phyloP scores from a whole-genome alignment of 768 basidiomycete species.

The Podaxis sp. region DNA sequence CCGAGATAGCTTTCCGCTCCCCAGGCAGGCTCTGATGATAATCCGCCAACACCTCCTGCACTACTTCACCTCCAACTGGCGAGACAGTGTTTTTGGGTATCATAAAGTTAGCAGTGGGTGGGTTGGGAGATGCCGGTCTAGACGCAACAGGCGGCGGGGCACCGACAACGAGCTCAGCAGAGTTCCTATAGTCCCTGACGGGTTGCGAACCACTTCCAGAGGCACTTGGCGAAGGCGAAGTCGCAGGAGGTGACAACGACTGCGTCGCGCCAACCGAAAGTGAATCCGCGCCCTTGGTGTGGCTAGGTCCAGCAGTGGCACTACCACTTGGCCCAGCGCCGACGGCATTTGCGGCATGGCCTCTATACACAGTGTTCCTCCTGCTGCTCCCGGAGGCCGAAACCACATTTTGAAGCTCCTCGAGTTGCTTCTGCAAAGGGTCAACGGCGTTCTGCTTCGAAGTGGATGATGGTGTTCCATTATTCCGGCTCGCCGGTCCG shows the following conservation, averaged over 20 bases:
- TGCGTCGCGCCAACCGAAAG: slow-evolving; percentile 20
- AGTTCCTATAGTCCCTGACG: slow-evolving; percentile 66
- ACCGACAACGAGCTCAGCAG: slow-evolving; percentile 78
- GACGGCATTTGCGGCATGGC: background rate
- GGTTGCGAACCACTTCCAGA: background rate
- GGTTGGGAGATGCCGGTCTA: slow-evolving; percentile 70
- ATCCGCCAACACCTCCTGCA: slow-evolving; percentile 67
- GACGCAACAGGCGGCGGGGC: slow-evolving; percentile 55
- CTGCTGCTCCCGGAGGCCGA: slow-evolving; percentile 43
- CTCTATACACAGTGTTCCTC: slow-evolving; percentile 36
- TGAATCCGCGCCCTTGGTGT: slow-evolving; percentile 11
- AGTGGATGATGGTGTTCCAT: slow-evolving; percentile 3
- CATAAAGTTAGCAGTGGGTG: slow-evolving; percentile 74
- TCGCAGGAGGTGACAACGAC: slow-evolving; percentile 32
- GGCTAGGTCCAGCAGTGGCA: slow-evolving; percentile 16
- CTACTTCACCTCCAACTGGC: slow-evolving; percentile 44
- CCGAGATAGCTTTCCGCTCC: slow-evolving; percentile 61
- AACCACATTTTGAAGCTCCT: slow-evolving; percentile 47
- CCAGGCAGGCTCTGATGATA: slow-evolving; percentile 89
- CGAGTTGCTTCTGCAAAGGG: slow-evolving; percentile 64
- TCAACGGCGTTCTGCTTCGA: slow-evolving; percentile 39
- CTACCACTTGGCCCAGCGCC: background rate
- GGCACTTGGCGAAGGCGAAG: slow-evolving; percentile 24
- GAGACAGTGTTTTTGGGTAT: slow-evolving; percentile 49
- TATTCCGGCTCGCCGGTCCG: slow-evolving; percentile 4